Evolutionary conservation across 2,329 filamentous ascomycete genomes (phyloP), one percentile per base, ranked within the genome.

Genomic region (Paramyrothecium roridum): DNA sequence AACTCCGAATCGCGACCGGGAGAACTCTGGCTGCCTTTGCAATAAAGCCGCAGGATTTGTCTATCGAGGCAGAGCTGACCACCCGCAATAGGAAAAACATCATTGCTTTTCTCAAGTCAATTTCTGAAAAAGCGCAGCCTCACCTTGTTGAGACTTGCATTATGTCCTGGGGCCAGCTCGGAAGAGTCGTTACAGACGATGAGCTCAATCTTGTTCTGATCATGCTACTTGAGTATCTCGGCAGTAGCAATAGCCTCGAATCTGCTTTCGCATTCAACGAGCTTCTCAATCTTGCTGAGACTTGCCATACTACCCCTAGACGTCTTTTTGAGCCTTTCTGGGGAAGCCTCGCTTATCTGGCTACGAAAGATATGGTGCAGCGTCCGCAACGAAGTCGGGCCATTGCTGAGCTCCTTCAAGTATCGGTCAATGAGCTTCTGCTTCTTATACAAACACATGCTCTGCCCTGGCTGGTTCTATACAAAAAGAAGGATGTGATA

Each of bases 121-220:
- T 96, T 12, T 90, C 89, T 1, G 87, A 90, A 49, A 87, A 86
- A 55, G 83, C 86, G 53, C 78, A 84, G 8, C 72, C 86, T 6
- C 80, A 85, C 57, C 75, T 93, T 48, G 87, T 92, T 52, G 93
- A 98, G 71, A 93, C 91, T 19, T 87, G 90, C 60, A 88, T 98
- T 55, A 78, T 95, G 72, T 89, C 90, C 16, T 92, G 93, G 83
- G 89, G 89, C n/a, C 88, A 91, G 66, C 79, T 96, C 50, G 93
- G 91, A 57, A 87, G 85, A 55, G 80, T 88, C 11, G 88, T 90
- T 48, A 82, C 85, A 17, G 90, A 95, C 58, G 86, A 93, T 59
- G 91, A 96, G 67, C 82, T 96, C 54, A 95, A 95, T 63, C 83
- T 97, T 52, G 88, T 95, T 21, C 77, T 99, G 30, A 81, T 96